A percentile compares a stretch with the other conserved stretches of the same genome.
Conservation (phyloP, 2,329 filamentous ascomycete species). For the Diplodia intermedia region DNA sequence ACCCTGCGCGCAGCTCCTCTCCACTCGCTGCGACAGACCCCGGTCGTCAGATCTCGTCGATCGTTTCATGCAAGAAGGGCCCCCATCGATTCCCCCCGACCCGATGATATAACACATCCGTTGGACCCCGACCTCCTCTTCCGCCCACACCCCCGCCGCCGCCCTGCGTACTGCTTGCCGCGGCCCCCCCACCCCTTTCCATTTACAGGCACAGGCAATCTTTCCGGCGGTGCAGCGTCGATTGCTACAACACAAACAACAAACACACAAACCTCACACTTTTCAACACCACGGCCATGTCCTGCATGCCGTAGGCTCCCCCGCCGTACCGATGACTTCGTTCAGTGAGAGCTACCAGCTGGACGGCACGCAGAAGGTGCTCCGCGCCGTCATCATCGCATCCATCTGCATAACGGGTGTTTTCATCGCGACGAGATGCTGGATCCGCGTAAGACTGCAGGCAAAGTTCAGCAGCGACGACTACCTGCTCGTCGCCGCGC, state of each 20-base stretch:
- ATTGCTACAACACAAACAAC: too few species aligned
- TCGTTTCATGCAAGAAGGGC: conserved; percentile 13
- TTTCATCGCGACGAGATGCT: conserved; percentile 16
- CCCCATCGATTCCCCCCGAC: background rate
- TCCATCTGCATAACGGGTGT: conserved; percentile 3
- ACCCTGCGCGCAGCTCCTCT: too few species aligned
- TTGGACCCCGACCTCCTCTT: too few species aligned
- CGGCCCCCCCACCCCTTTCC: background rate
- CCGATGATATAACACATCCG: conserved; percentile 8
- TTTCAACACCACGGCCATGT: background rate
- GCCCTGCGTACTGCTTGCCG: background rate
- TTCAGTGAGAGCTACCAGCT: background rate
- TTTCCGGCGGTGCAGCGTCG: background rate
- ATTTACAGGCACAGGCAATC: background rate
- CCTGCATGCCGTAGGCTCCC: background rate
- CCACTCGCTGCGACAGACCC: background rate
- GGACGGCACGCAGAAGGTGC: background rate
- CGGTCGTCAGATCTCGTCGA: conserved; percentile 2
- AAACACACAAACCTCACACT: background rate
- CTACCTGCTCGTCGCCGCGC: conserved; percentile 2
- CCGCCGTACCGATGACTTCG: background rate
- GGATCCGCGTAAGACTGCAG: conserved; percentile 11
- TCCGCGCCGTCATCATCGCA: conserved; percentile 6
- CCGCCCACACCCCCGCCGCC: too few species aligned
- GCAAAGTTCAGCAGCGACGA: conserved; percentile 22